phyloP scores from a whole-genome alignment of 805 yeast species.

The Pichia cephalocereana region DNA sequence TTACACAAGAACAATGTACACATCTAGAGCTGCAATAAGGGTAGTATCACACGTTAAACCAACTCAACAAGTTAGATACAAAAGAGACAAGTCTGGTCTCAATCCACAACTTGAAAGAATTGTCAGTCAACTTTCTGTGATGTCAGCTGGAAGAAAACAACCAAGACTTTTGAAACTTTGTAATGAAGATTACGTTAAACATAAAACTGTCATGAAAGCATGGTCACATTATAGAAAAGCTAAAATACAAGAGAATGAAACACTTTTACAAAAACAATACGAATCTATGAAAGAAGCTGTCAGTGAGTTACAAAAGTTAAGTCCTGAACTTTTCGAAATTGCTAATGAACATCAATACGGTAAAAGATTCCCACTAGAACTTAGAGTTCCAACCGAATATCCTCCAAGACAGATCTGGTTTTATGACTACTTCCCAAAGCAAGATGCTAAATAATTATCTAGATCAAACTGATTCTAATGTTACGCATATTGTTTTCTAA shows the following conservation, averaged over 20 bases:
- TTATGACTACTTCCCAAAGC: constrained; percentile 34
- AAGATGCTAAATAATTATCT: constrained; percentile 6
- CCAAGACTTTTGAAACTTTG: constrained; percentile 72
- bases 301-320: constrained; percentile 48
- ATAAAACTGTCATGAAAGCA: constrained; percentile 71
- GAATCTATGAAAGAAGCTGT: constrained; percentile 60
- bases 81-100: constrained; percentile 19
- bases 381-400: constrained; percentile 80
- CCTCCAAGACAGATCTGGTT: constrained; percentile 84
- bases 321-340: constrained; percentile 46
- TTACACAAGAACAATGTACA: neutral
- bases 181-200: constrained; percentile 78
- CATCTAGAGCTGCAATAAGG: neutral
- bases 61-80: constrained; percentile 37
- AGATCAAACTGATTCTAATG: neutral
- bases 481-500: neutral
- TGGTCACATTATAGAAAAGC: constrained; percentile 61
- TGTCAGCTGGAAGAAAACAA: constrained; percentile 80
- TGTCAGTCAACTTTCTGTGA: constrained; percentile 58
- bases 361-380: constrained; percentile 70
- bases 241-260: constrained; percentile 34
- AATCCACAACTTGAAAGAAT: constrained; percentile 23
- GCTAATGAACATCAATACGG: constrained; percentile 51
- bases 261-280: constrained; percentile 50
- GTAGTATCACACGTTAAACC: neutral